Conservation (phyloP, 2,329 filamentous ascomycete genomes). For the Alternaria atra region DNA sequence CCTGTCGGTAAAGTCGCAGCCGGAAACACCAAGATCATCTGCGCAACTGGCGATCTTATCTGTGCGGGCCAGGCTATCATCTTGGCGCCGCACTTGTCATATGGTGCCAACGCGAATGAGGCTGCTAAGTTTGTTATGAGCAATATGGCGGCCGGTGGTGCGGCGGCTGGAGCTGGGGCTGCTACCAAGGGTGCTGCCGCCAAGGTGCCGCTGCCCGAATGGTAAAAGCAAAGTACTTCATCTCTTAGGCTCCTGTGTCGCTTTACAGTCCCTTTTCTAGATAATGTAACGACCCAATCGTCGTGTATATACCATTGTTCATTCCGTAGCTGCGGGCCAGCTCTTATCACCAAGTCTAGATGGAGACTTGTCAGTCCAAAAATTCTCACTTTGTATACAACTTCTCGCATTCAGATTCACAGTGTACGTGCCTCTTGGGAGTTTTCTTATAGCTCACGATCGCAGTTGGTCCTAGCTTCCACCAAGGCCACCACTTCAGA, state of each 20-base stretch:
- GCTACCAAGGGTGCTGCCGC: constrained; percentile 10
- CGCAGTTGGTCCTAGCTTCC: background rate
- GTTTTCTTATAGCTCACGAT: background rate
- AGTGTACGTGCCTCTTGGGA: background rate
- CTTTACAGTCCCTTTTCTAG: background rate
- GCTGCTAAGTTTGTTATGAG: constrained; percentile 45
- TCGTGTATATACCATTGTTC: background rate
- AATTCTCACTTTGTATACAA: background rate
- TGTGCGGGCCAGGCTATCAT: constrained; percentile 43
- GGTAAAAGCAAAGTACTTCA: constrained; percentile 8
- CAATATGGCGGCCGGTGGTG: constrained; percentile 22
- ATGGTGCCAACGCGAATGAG: constrained; percentile 40
- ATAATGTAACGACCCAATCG: background rate
- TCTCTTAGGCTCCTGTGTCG: constrained; percentile 4
- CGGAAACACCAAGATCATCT: constrained; percentile 46
- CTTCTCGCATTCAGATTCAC: background rate
- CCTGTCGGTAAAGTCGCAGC: constrained; percentile 44
- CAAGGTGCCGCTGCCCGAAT: background rate
- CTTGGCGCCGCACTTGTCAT: constrained; percentile 47
- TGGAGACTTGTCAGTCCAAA: background rate
- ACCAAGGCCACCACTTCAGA: background rate
- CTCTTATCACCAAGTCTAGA: background rate
- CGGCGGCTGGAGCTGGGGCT: constrained; percentile 7
- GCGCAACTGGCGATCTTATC: constrained; percentile 47
- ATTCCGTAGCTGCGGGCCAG: constrained; percentile 6